These are phyloP conservation scores for Kuraishia piskuri DNA, from an alignment of 805 yeast species.

Conservation along the genomic window DNA sequence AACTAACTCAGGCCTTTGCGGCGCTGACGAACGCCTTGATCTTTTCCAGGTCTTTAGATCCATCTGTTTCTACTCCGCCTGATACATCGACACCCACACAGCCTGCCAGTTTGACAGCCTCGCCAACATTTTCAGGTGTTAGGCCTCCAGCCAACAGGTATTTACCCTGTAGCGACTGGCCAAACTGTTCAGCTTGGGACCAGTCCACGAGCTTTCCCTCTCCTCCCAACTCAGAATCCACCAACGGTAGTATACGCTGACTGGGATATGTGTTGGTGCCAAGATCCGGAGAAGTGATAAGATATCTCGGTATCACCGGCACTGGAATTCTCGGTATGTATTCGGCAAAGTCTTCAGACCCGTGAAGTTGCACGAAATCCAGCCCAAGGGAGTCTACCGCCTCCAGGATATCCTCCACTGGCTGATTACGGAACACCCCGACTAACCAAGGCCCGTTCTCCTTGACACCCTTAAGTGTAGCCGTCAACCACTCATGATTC, in stretches of 20 bases:
- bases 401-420: conserved; percentile 47
- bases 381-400: conserved; percentile 36
- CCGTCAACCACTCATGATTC: conserved; percentile 21
- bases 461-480: conserved; percentile 15
- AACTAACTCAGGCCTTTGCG: conserved; percentile 25
- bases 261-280: conserved; percentile 17
- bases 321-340: conserved; percentile 27
- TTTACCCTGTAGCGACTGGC: conserved; percentile 18
- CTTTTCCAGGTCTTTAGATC: conserved; percentile 62
- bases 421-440: conserved; percentile 87
- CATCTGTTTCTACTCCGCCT: conserved; percentile 85
- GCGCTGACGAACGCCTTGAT: conserved; percentile 47
- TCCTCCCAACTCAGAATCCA: conserved; percentile 90
- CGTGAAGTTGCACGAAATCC: conserved; percentile 87
- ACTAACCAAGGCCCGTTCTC: conserved; percentile 60
- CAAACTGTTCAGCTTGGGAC: conserved; percentile 38
- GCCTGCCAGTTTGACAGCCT: conserved; percentile 44
- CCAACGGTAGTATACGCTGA: conserved; percentile 47
- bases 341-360: conserved; percentile 49
- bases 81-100: conserved; percentile 91
- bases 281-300: conserved; percentile 31
- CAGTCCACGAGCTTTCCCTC: conserved; percentile 81
- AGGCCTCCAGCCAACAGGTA: conserved; percentile 88
- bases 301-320: conserved; percentile 70
- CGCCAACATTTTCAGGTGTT: conserved; percentile 58